These are phyloP conservation scores for Hordeum marinum DNA, from an alignment of 176 grass and related monocot genomes.

Conservation along the genomic window DNA sequence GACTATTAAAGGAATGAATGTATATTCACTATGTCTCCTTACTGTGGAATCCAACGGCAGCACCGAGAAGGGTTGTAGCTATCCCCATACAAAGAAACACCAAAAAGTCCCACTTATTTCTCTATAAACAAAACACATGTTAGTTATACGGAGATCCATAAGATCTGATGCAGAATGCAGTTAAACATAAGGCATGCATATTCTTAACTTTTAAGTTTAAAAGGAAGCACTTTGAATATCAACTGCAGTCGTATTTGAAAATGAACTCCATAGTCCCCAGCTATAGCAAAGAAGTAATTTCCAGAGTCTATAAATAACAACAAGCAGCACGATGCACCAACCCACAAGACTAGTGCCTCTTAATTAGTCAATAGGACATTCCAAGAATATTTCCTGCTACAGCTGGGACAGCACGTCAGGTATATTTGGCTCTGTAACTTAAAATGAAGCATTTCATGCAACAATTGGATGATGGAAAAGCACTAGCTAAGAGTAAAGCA, in stretches of 20 bases:
- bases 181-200: background rate
- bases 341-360: background rate
- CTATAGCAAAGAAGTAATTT: background rate
- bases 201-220: background rate
- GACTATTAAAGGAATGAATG: slow-evolving; percentile 11
- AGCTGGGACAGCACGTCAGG: background rate
- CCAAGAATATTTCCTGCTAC: slow-evolving; percentile 2
- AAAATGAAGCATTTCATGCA: background rate
- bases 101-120: slow-evolving; percentile 94
- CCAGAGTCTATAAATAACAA: background rate
- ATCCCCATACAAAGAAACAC: slow-evolving; percentile 86
- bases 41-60: slow-evolving; percentile 71
- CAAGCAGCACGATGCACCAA: background rate
- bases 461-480: background rate
- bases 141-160: background rate
- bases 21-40: slow-evolving; percentile 35
- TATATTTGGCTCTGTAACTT: background rate
- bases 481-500: background rate
- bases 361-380: slow-evolving; percentile 1
- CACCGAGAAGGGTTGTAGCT: slow-evolving; percentile 51
- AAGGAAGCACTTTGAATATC: background rate
- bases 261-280: background rate
- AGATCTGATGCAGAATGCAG: background rate
- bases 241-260: slow-evolving; percentile 15
- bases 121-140: slow-evolving; percentile 43